phyloP scores from a whole-genome alignment of 306 rosid genomes.

The Prinsepia uniflora region DNA sequence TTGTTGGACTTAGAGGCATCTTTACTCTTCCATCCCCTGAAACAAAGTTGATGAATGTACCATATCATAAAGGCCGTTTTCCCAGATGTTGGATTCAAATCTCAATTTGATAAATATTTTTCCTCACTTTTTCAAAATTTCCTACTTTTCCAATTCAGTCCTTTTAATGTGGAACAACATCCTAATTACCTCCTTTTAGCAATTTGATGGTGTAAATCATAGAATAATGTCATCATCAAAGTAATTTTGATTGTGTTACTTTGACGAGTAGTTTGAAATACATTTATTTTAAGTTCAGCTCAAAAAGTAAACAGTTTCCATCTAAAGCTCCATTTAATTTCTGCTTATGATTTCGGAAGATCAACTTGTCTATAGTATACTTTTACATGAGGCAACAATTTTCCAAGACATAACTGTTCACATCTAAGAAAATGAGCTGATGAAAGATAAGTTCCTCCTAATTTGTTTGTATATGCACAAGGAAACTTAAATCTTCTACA shows the following conservation, averaged over 20 bases:
- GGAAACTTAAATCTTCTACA: neutral
- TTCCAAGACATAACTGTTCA: neutral
- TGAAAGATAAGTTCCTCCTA: neutral
- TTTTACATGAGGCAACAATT: neutral
- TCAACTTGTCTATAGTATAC: neutral
- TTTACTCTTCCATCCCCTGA: slow-evolving; percentile 85
- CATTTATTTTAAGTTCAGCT: neutral
- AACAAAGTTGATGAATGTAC: slow-evolving; percentile 8
- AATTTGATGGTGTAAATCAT: neutral
- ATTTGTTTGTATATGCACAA: neutral
- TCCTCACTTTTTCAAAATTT: neutral
- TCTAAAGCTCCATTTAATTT: neutral
- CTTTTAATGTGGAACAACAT: neutral
- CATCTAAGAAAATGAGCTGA: neutral
- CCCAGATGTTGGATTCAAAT: neutral
- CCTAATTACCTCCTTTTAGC: neutral
- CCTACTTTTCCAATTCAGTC: neutral
- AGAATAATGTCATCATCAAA: neutral
- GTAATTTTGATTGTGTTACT: neutral
- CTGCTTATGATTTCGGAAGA: neutral
- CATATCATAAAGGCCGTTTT: neutral
- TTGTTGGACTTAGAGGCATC: slow-evolving; percentile 88
- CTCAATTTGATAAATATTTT: neutral
- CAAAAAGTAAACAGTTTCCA: neutral
- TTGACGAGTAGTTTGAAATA: neutral